Evolutionary conservation across 345 rosid genomes (phyloP), one percentile per base, ranked within the genome.

Genomic region (Arabidopsis suecica): DNA sequence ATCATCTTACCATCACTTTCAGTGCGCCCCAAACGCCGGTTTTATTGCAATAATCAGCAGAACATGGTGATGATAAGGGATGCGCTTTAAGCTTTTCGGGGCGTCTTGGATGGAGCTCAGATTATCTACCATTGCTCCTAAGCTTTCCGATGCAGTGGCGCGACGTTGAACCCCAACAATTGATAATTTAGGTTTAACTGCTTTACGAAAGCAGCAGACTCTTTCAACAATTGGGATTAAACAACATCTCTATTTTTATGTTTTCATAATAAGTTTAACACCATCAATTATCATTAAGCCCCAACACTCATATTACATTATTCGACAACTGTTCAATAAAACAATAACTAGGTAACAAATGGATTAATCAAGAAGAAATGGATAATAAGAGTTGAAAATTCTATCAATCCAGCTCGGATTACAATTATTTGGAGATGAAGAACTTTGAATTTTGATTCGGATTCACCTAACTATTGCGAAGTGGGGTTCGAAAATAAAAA

Each of bases 401-500:
- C 65, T 10, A 32, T 41, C 38, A 68, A 30, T 32, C 61, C 61
- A 67, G 54, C 7, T 57, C 34, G 1, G 53, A 48, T 20, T 63
- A 44, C 56, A 63, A 54, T 64, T 23, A 54, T 73, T 64, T n/a
- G 42, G 20, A 53, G 55, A 33, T 71, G 37, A 59, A 22, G 34
- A 9, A 50, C 32, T 50, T 50, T 18, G 41, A 9, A 16, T 18
- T 47, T 8, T n/a, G n/a, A n/a, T n/a, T n/a, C n/a, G n/a, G 51
- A 13, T 16, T 44, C 36, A 32, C 9, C 25, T 12, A 56, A 65
- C 30, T 10, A 40, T 41, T 66, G 53, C 25, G 53, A 58, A 38
- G 61, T 64, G 77, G 76, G 76, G 69, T 28, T 38, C 5, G 5
- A 7, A 42, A 32, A 7, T 6, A 0, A 34, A 13, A 53, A n/a